Base-by-base conservation (phyloP, 306 rosid genomes). In the Leucaena leucocephala region DNA sequence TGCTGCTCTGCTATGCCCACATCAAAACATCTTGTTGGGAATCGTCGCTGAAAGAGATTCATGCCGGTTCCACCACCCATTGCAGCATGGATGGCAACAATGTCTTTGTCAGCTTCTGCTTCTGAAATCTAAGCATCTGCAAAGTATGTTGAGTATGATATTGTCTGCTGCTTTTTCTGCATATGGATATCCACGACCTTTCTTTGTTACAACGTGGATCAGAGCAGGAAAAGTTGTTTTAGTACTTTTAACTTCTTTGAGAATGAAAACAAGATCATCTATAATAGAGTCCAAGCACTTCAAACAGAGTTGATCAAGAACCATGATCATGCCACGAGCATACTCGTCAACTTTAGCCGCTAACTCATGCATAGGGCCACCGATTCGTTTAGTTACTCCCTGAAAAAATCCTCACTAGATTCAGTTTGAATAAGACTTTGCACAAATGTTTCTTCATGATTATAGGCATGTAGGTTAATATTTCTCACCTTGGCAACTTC, bases 291-390 rank as follows among this genome's bases (percentile, higher is more conserved):
- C 99, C 99, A 68, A 96, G 99, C 87, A 93, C 99, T 83, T 96
- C 98, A 84, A 96, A 96, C 17, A 96, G 89, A 3, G 99, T 74
- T 22, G 98, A 96, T 68, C 99, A 96, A 27, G 97, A 82, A 67
- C 98, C 99, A 74, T 85, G 75, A 96, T 96, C 99, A 96, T 96
- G 62, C 99, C 98, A 79, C 98, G 98, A 78, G 99, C 98, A 89
- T 96, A 93, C 74, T 91, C 97, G 52, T 96, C 99, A 73, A 96
- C 99, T 89, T 93, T 95, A 61, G 99, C 94, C 3, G 98, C 98
- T 87, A 95, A 85, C 78, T 93, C 96, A 82, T 95, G 98, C 89
- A 95, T 94, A 0, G 94, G 84, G 14, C 99, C 99, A 39, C 99
- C 97, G 59, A 95, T 83, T 84, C 78, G 92, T 85, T 95, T 95